Base-by-base conservation (phyloP, 176 grass and related monocot genomes). In the Alopecurus myosuroides region DNA sequence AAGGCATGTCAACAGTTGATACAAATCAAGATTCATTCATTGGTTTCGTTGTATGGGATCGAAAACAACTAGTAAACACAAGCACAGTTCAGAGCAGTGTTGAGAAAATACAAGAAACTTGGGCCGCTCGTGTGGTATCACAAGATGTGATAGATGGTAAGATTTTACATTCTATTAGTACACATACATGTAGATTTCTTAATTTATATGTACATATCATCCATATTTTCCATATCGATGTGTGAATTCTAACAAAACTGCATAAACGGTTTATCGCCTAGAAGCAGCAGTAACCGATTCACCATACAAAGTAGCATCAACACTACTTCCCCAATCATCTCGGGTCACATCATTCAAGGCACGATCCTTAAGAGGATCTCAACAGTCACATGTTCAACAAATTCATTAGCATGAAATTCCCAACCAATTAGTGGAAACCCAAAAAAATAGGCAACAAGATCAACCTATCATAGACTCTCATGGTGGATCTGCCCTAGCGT, bases 1-100 rank as follows among this genome's bases (percentile, higher is more conserved):
- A 89, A 67, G 88, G 88, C 30, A 44, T 81, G 22, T 74, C 74
- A 45, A 84, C 88, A 44, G 50, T 82, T 42, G 71, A 85, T 34
- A 85, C 74, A 86, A 76, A 85, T 58, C 83, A 76, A 48, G 79
- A 86, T 49, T 77, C 78, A 1, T 70, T 89, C 26, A 82, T 89
- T 28, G 88, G 88, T 77, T 89, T 84, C 19, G 51, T 89, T 78
- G 78, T 89, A 49, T 82, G 83, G 78, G 71, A 84, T 30, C 84
- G 88, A 77, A 77, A 22, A 25, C 52, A 51, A 26, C 48, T 39
- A 15, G n/a, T 65, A 82, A 53, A 55, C 15, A 70, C 33, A 82
- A 41, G 65, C 64, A 82, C 19, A 0, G 26, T 25, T 28, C 5
- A 70, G 46, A 29, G 6, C 17, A 28, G 23, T 70, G 52, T 55